Base-by-base conservation (phyloP, 2,329 filamentous ascomycete species). In the Ascochyta clinopodiicola region DNA sequence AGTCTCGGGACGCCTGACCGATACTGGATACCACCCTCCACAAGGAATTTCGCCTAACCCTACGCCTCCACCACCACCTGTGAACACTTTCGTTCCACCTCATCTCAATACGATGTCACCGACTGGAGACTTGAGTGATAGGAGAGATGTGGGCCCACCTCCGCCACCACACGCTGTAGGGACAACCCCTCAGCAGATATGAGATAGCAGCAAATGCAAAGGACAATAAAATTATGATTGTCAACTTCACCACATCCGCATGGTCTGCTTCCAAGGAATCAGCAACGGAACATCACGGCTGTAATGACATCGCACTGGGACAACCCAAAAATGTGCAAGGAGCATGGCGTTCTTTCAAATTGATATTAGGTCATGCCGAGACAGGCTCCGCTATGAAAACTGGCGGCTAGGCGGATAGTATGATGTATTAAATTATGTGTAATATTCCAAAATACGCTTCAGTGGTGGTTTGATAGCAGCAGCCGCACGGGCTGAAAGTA, bases 11-110 rank as follows among this genome's bases (percentile, higher is more conserved):
- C 63, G 58, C 3, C 61, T 73, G 24, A 71, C 70, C 7, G 73
- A 75, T 37, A 75, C 73, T 24, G 70, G 69, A 12, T 75, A 76
- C 44, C 71, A 74, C 47, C 66, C 68, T 8, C 66, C 68, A 7
- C 54, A 62, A 13, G 71, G 68, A 0, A 63, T 73, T 13, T 67
- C 59, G 17, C 70, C 73, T 4, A 64, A 59, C 15, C 71, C 72
- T 4, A 74, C 72, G 15, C 71, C 72, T 17, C 71, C 69, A 32
- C 72, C 70, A 27, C 62, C 64, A 15, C 40, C 54, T 13, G 38
- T 51, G 24, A 67, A 62, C 19, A 51, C 56, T 1, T 49, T 57
- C 22, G 56, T 48, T 10, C 50, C 57, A 12, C 56, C 61, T 6
- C 61, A 59, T 19, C 34, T 48, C 4, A 48, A 44, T 4, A 56